These are phyloP conservation scores for Galerina marginata DNA, from an alignment of 768 basidiomycete genomes.

Conservation along the genomic window DNA sequence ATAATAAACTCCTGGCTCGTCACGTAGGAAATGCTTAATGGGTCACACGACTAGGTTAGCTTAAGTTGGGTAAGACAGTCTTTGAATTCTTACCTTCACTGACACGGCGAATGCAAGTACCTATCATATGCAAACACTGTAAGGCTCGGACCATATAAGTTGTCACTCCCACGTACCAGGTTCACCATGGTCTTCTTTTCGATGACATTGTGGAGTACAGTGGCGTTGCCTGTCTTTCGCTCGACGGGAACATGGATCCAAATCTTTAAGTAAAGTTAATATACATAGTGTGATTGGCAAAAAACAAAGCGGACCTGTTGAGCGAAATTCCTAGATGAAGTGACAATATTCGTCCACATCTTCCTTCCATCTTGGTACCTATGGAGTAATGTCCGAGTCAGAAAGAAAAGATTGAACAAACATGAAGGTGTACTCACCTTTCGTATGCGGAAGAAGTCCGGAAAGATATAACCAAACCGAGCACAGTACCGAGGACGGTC, in stretches of 20 bases:
- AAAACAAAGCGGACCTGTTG: constrained; percentile 45
- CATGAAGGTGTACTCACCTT: constrained; percentile 41
- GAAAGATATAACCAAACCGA: constrained; percentile 76
- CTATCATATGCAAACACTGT: constrained; percentile 31
- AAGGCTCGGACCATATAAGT: too few species aligned
- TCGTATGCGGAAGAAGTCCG: constrained; percentile 76
- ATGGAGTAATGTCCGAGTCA: background rate
- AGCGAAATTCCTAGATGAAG: constrained; percentile 62
- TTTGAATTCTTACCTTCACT: constrained; percentile 54
- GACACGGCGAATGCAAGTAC: constrained; percentile 72
- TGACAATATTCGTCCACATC: constrained; percentile 68
- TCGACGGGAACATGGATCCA: constrained; percentile 64
- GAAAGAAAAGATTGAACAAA: background rate
- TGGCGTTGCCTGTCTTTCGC: constrained; percentile 32
- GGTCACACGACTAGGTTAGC: background rate
- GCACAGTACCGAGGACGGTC: constrained; percentile 78
- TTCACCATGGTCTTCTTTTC: constrained; percentile 83
- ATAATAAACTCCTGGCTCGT: constrained; percentile 74
- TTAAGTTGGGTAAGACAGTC: background rate
- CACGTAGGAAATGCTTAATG: constrained; percentile 66
- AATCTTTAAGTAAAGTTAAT: constrained; percentile 37
- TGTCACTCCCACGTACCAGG: constrained; percentile 42
- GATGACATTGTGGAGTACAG: constrained; percentile 54
- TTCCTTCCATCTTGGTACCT: constrained; percentile 75
- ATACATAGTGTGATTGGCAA: background rate